Evolutionary conservation across 163 green algal species (phyloP), one percentile per base, ranked within the genome.

Genomic region (Chlamydomonas reinhardtii): DNA sequence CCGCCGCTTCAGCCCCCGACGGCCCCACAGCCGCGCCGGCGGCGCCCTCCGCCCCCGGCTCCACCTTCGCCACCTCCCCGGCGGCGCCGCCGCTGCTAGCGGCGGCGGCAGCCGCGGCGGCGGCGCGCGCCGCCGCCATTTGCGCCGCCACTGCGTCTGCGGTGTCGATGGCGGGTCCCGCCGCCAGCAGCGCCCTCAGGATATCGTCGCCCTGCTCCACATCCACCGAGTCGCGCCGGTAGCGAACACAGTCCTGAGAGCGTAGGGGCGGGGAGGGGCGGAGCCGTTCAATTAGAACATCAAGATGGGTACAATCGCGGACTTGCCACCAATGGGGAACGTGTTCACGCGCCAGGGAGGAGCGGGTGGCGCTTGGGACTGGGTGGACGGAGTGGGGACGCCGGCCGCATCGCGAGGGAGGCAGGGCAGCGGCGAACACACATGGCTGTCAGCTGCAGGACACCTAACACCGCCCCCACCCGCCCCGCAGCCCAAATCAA

Each of bases 191-290:
- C 54, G 56, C 80, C 56, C 48, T 34, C 15, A 86, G 54, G 54
- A 86, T 86, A 2, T 73, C 70, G 27, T 86, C 56, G 9, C 80
- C 80, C 56, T 78, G 48, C 69, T 66, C 80, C 32, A 86, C 25
- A 29, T 86, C 70, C 16, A 37, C 32, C 6, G 70, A 39, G 35
- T 48, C 56, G 15, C 54, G 22, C 15, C 69, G 54, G 80, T 86
- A 86, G 8, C 35, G 34, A 15, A 15, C 35, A 59, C 79, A 80
- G 80, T 86, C 80, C 4, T 22, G 48, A 6, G 43, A 11, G 43
- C 11, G 43, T 11, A 11, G 43, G 43, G 43, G n/a, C n/a, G n/a
- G n/a, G n/a, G n/a, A n/a, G n/a, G n/a, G n/a, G n/a, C n/a, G n/a
- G n/a, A n/a, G n/a, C n/a, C n/a, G n/a, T n/a, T n/a, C n/a, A n/a